Conservation (phyloP, 108 stramenopile genomes). For the Cyclotella choctawhatcheeana region DNA sequence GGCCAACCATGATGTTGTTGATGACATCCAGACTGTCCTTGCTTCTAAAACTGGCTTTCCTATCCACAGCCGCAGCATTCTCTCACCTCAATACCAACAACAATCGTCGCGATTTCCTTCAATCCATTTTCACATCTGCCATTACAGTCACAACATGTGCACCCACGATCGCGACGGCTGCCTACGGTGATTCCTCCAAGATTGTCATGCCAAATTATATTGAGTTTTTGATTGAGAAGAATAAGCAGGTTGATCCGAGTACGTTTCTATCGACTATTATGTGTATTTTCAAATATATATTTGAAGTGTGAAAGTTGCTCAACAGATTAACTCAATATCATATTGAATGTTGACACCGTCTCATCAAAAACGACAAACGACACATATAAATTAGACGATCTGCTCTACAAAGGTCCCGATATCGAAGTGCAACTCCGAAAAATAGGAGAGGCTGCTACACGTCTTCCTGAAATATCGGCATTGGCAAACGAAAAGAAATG, state of each 20-base stretch:
- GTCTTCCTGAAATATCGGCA: slow-evolving; percentile 56
- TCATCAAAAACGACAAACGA: neutral
- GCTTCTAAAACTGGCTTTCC: slow-evolving; percentile 7
- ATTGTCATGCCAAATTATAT: slow-evolving; percentile 76
- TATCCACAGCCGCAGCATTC: slow-evolving; percentile 31
- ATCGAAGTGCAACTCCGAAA: slow-evolving; percentile 49
- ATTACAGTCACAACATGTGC: slow-evolving; percentile 1
- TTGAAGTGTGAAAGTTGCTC: no score
- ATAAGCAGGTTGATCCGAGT: slow-evolving; percentile 40
- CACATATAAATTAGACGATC: neutral
- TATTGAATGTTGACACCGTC: neutral
- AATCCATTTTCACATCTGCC: slow-evolving; percentile 24
- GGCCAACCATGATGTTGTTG: neutral
- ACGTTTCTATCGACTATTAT: neutral
- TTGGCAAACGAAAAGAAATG: slow-evolving; percentile 69
- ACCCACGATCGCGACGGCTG: slow-evolving; percentile 51
- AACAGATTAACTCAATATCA: no score
- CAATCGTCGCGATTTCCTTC: slow-evolving; percentile 32
- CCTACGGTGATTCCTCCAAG: slow-evolving; percentile 56
- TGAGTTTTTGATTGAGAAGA: slow-evolving; percentile 74
- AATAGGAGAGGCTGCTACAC: slow-evolving; percentile 50
- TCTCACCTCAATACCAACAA: neutral
- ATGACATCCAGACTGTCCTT: neutral
- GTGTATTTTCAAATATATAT: neutral
- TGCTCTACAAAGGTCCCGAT: slow-evolving; percentile 70